These are phyloP conservation scores for Fonsecaea multimorphosa DNA, from an alignment of 2,329 filamentous ascomycete species.

Conservation along the genomic window DNA sequence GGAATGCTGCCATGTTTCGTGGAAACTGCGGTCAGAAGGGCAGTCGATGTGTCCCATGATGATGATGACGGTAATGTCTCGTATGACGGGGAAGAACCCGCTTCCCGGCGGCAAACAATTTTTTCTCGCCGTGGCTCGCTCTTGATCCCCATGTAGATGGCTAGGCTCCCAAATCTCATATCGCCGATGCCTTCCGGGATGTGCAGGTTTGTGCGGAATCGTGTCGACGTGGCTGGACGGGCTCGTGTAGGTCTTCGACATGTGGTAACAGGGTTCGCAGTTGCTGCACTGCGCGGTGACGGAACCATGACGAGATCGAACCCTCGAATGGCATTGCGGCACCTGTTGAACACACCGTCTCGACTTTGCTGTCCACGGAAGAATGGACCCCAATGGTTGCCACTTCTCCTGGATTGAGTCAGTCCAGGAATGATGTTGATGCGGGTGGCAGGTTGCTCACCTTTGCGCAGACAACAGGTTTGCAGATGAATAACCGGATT, in stretches of 20 bases:
- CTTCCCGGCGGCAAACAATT: background rate
- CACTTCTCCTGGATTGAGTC: background rate
- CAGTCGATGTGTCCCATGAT: background rate
- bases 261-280: background rate
- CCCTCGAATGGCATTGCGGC: background rate
- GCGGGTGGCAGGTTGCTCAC: background rate
- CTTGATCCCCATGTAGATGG: background rate
- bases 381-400: background rate
- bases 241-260: background rate
- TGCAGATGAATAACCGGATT: background rate
- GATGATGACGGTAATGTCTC: background rate
- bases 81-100: slow-evolving; percentile 3
- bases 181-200: background rate
- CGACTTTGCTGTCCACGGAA: background rate
- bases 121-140: background rate
- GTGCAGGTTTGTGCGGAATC: background rate
- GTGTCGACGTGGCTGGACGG: background rate
- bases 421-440: background rate
- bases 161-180: background rate
- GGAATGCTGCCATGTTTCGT: background rate
- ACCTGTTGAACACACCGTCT: background rate
- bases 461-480: background rate
- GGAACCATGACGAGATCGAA: background rate
- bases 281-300: background rate
- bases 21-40: background rate